A percentile compares a stretch with the other conserved stretches of the same genome.
Evolutionary conservation across 1,284 basidiomycete genomes (phyloP).

Genomic region (Chalciporus sp.): DNA sequence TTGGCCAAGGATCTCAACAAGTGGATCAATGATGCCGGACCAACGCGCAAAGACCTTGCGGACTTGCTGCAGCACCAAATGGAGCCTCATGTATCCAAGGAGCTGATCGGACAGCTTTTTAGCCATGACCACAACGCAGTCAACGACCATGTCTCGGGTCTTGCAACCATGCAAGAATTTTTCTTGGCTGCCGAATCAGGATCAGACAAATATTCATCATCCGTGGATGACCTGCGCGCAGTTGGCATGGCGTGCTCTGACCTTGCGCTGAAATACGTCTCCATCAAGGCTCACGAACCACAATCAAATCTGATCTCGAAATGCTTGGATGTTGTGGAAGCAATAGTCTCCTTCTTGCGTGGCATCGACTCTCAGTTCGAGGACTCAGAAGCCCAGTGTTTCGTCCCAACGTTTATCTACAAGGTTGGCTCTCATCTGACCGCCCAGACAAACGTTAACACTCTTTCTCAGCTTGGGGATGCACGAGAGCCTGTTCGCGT

Average conservation of each 20-base stretch:
- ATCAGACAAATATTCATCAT: constrained; percentile 58
- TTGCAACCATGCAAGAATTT: constrained; percentile 76
- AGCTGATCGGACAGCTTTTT: constrained; percentile 82
- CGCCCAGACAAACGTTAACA: neutral
- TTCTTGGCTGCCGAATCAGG: constrained; percentile 62
- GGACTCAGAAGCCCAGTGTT: constrained; percentile 87
- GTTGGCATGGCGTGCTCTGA: constrained; percentile 91
- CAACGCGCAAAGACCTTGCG: constrained; percentile 83
- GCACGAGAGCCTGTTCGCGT: constrained; percentile 74
- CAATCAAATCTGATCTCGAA: constrained; percentile 91
- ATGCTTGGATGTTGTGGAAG: constrained; percentile 87
- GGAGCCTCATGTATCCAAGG: constrained; percentile 81
- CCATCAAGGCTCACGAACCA: constrained; percentile 89
- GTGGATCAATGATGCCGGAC: constrained; percentile 84
- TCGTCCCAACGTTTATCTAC: constrained; percentile 88
- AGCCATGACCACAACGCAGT: constrained; percentile 96
- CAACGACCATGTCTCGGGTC: constrained; percentile 86
- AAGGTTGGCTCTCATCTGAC: constrained; percentile 62
- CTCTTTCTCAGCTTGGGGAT: constrained; percentile 67
- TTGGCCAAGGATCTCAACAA: constrained; percentile 78
- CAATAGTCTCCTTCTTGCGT: constrained; percentile 75
- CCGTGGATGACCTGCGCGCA: constrained; percentile 58
- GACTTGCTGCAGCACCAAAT: constrained; percentile 91
- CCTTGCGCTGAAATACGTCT: constrained; percentile 91
- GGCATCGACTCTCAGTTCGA: constrained; percentile 78